Percentiles rank a stretch among this genome's conserved stretches.
These are phyloP conservation scores for Incumbomyces delicatus DNA, from an alignment of 2,329 filamentous ascomycete genomes.

Conservation along the genomic window DNA sequence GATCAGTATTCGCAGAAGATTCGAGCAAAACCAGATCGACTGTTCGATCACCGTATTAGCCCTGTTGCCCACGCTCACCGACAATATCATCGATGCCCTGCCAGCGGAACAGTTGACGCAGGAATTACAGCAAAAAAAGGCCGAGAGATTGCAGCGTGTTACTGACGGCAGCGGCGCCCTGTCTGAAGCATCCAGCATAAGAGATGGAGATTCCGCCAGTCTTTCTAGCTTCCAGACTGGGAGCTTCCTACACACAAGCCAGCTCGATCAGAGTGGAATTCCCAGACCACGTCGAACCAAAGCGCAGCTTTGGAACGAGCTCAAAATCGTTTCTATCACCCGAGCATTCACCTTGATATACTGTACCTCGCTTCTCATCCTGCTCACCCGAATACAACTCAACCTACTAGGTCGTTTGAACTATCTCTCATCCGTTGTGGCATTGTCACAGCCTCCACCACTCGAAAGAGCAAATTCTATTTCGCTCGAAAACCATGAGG, in stretches of 20 bases:
- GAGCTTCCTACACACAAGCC: constrained; percentile 73
- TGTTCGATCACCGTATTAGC: constrained; percentile 98
- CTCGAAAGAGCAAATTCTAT: constrained; percentile 44
- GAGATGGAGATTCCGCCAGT: constrained; percentile 75
- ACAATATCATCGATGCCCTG: constrained; percentile 77
- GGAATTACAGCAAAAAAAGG: constrained; percentile 89
- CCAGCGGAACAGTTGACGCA: constrained; percentile 88
- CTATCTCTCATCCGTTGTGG: constrained; percentile 91
- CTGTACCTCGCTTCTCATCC: constrained; percentile 74
- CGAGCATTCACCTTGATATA: constrained; percentile 87
- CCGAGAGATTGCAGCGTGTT: constrained; percentile 43
- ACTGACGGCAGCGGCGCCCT: constrained; percentile 41
- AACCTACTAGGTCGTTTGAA: constrained; percentile 92
- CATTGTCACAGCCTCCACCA: constrained; percentile 68
- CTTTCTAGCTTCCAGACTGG: constrained; percentile 68
- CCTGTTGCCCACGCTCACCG: constrained; percentile 79
- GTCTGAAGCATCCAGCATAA: constrained; percentile 55
- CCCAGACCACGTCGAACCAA: constrained; percentile 60
- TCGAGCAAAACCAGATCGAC: constrained; percentile 98
- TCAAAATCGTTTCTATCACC: constrained; percentile 88
- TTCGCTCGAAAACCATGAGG: constrained; percentile 84
- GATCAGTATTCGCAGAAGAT: constrained; percentile 78
- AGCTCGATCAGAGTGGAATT: constrained; percentile 43
- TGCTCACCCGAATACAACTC: constrained; percentile 89
- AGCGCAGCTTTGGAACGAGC: constrained; percentile 90